A percentile compares a stretch with the other conserved stretches of the same genome.
These are phyloP conservation scores for Euclidium syriacum DNA, from an alignment of 345 rosid species.

Conservation along the genomic window DNA sequence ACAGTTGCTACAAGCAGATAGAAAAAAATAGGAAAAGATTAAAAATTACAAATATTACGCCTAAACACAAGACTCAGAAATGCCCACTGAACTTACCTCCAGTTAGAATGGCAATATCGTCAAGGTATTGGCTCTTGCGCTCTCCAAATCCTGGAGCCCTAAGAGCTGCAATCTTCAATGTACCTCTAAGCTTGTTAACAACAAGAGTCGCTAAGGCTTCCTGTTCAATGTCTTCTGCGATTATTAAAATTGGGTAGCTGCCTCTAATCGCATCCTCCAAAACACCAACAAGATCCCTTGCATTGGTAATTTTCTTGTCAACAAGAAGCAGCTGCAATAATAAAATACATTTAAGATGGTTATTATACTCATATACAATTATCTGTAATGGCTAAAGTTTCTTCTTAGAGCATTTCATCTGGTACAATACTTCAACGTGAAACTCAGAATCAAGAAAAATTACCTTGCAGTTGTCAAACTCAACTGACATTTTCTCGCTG, in stretches of 20 bases:
- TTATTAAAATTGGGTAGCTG: slow-evolving; percentile 62
- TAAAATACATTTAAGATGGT: background rate
- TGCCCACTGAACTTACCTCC: slow-evolving; percentile 39
- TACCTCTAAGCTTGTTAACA: slow-evolving; percentile 88
- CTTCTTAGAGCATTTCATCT: background rate
- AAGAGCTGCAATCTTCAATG: slow-evolving; percentile 91
- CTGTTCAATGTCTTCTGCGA: slow-evolving; percentile 97
- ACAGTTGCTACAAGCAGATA: slow-evolving; percentile 59
- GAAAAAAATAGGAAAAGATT: background rate
- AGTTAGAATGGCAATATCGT: slow-evolving; percentile 91
- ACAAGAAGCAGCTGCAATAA: slow-evolving; percentile 83
- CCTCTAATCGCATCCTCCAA: slow-evolving; percentile 90
- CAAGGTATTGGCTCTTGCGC: slow-evolving; percentile 95
- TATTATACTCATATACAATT: background rate
- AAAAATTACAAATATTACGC: background rate
- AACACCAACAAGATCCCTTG: slow-evolving; percentile 81
- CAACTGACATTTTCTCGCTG: slow-evolving; percentile 96
- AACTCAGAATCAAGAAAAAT: background rate
- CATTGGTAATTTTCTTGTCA: slow-evolving; percentile 94
- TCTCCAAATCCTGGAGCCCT: slow-evolving; percentile 99
- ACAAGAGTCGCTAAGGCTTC: slow-evolving; percentile 98
- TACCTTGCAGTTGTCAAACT: slow-evolving; percentile 97
- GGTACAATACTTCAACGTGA: background rate
- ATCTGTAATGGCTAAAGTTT: background rate
- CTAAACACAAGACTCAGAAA: background rate